phyloP scores from a whole-genome alignment of 345 rosid genomes.

The Microcos paniculata region DNA sequence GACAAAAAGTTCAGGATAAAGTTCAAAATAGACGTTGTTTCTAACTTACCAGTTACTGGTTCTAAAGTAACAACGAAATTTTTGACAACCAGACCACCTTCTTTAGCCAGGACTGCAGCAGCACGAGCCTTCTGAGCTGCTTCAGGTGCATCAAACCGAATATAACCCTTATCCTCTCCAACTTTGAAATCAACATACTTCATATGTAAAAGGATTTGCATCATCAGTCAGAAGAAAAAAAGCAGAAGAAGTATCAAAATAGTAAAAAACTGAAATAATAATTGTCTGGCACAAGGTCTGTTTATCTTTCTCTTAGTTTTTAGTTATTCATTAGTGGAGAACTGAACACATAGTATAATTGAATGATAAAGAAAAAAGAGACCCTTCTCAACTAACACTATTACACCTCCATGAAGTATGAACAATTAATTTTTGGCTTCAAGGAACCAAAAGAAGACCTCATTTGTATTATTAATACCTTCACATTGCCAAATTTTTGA shows the following conservation, averaged over 20 bases:
- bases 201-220: conserved; percentile 7
- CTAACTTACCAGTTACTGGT: conserved; percentile 74
- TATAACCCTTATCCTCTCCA: conserved; percentile 75
- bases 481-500: conserved; percentile 71
- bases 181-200: conserved; percentile 87
- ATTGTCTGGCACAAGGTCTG: not conserved
- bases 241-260: not conserved
- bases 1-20: not conserved
- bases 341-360: not conserved
- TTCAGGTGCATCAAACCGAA: conserved; percentile 86
- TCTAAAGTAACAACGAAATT: conserved; percentile 70
- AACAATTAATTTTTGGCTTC: not conserved
- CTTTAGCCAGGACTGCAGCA: conserved; percentile 83
- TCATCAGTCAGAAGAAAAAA: conserved; percentile 3
- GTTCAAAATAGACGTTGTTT: not conserved
- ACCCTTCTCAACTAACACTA: not conserved
- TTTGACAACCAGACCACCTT: conserved; percentile 80
- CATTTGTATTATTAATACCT: conserved; percentile 43
- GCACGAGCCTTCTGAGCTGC: conserved; percentile 94
- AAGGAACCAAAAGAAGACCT: conserved; percentile 8
- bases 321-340: not conserved
- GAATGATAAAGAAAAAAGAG: not conserved
- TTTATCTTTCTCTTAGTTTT: not conserved
- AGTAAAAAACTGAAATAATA: not conserved
- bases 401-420: not conserved